Percentiles rank a stretch among this genome's conserved stretches.
Evolutionary conservation across 2,329 filamentous ascomycete species (phyloP).

Genomic region (Fusarium sp.): DNA sequence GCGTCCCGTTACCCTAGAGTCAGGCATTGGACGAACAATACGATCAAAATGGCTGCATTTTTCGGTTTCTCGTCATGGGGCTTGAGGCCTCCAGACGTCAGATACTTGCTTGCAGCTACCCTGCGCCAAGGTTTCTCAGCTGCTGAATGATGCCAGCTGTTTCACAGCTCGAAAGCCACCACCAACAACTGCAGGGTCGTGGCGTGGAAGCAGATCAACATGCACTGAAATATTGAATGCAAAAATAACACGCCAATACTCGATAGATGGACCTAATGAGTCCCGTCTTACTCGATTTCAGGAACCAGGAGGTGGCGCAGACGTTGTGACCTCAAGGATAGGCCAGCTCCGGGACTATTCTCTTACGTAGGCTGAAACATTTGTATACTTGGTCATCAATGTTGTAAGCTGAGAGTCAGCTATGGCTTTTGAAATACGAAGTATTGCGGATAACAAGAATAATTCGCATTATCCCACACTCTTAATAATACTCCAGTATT

Average conservation of each 20-base stretch:
- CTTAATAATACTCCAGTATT: slow-evolving; percentile 3
- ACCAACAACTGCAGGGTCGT: slow-evolving; percentile 19
- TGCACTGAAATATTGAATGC: neutral
- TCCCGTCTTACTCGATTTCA: neutral
- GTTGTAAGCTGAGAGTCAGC: neutral
- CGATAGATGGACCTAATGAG: neutral
- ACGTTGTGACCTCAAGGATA: neutral
- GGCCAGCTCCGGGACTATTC: neutral
- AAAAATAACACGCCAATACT: neutral
- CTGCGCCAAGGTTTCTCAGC: neutral
- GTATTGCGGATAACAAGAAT: neutral
- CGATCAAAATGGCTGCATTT: neutral
- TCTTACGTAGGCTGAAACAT: neutral
- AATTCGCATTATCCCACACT: neutral
- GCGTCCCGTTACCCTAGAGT: slow-evolving; percentile 20
- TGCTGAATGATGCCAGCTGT: neutral
- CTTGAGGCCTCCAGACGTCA: neutral
- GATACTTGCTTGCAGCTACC: neutral
- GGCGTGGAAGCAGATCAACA: slow-evolving; percentile 10
- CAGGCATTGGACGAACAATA: neutral
- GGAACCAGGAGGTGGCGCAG: slow-evolving; percentile 7
- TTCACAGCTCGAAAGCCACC: neutral
- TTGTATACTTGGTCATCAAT: neutral
- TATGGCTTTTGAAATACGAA: neutral
- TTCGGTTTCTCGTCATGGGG: neutral